Evolutionary conservation across 352 stramenopile genomes (phyloP), one percentile per base, ranked within the genome.

Genomic region (Thalassiosira ordinaria): DNA sequence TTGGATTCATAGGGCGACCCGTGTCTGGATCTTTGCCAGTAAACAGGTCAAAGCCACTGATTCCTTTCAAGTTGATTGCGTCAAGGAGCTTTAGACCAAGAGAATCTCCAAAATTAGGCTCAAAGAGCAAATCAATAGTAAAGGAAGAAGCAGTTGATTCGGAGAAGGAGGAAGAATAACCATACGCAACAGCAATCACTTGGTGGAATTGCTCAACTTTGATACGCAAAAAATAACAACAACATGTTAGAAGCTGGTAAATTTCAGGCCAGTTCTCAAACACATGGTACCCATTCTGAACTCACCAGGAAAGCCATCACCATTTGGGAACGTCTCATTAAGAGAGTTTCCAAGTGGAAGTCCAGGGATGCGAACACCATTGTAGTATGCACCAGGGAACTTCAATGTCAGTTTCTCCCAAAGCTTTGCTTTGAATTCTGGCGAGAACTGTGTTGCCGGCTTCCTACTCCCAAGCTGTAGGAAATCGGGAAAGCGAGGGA

Each of bases 391-490:
- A 46, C 31, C 8, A n/a, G n/a, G n/a, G 51, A 60, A 61, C 18
- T 9, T 53, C 29, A 26, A 29, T 24, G 41, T 18, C 16, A 75
- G 52, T 49, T 67, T 66, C 3, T 74, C 33, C 62, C 61, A 80
- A 27, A 80, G 33, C 6, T 64, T 7, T n/a, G 0, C 20, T 22
- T 55, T 68, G 13, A 80, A 57, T 4, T 66, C 18, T 7, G 29
- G 18, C 20, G 31, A 60, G 29, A 63, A 80, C 29, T 46, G 29
- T 29, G 55, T 44, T 46, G 56, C 67, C 20, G 61, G n/a, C 16
- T 62, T 60, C 24, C 69, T 80, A 39, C 61, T 74, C n/a, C 71
- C 71, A 49, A 80, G 52, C 59, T 80, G 51, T 20, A 80, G 41
- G 14, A 80, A 20, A 1, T 27, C 53, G 14, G 71, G 71, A 26